Evolutionary conservation across 208 protist species (phyloP).

Genomic region (Trypanosoma rangeli): DNA sequence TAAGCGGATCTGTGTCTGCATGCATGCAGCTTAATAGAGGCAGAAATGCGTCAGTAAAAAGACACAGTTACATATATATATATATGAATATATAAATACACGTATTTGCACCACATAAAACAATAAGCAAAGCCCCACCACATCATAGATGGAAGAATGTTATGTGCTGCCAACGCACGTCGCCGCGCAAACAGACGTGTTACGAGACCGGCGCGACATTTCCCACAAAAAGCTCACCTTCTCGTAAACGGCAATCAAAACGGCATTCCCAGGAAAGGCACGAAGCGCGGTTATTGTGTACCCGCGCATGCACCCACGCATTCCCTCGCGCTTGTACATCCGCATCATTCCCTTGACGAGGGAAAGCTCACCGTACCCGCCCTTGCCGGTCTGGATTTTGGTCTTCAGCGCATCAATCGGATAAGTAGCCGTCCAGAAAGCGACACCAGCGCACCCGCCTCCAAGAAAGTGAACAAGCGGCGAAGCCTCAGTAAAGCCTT

Average conservation of each 20-base stretch:
- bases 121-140: neutral
- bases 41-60: neutral
- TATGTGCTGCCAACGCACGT: conserved; percentile 23
- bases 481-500: conserved; percentile 73
- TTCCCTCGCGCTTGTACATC: conserved; percentile 84
- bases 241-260: conserved; percentile 90
- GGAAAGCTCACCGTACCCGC: conserved; percentile 73
- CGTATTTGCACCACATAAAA: too few relatives aligned
- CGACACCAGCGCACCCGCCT: conserved; percentile 86
- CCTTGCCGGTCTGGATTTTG: conserved; percentile 88
- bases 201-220: conserved; percentile 4
- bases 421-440: conserved; percentile 90
- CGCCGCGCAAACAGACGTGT: conserved; percentile 5
- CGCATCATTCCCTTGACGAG: conserved; percentile 67
- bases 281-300: conserved; percentile 87
- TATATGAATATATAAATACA: neutral
- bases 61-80: neutral
- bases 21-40: conserved; percentile 6
- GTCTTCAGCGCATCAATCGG: conserved; percentile 91
- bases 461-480: conserved; percentile 78
- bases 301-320: conserved; percentile 83
- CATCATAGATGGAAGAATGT: neutral
- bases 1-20: neutral
- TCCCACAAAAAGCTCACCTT: conserved; percentile 76
- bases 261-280: conserved; percentile 90